phyloP scores from a whole-genome alignment of 768 basidiomycete genomes.

The Suillus subaureus region DNA sequence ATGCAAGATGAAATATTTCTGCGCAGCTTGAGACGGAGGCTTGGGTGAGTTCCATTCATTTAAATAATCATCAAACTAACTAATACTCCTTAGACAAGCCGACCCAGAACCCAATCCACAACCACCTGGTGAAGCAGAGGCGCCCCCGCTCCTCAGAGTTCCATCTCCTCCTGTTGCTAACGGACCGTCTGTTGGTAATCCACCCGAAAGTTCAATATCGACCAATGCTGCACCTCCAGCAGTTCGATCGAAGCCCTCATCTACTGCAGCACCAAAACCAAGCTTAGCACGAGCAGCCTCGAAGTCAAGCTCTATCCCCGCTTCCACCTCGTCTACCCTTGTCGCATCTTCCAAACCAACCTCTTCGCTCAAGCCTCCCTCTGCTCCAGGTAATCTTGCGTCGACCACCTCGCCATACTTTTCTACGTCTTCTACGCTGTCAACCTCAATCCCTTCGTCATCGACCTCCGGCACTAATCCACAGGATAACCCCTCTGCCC shows the following conservation, averaged over 20 bases:
- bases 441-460: slow-evolving; percentile 22
- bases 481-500: slow-evolving; percentile 26
- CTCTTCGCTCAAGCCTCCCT: slow-evolving; percentile 10
- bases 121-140: background rate
- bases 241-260: background rate
- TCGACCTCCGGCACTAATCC: slow-evolving; percentile 18
- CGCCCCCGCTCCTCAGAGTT: background rate
- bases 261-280: background rate
- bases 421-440: slow-evolving; percentile 10
- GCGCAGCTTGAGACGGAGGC: slow-evolving; percentile 56
- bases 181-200: slow-evolving; percentile 2
- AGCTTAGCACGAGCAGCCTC: background rate
- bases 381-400: slow-evolving; percentile 10
- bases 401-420: slow-evolving; percentile 24
- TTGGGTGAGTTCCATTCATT: slow-evolving; percentile 56
- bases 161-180: background rate
- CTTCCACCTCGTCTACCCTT: slow-evolving; percentile 15
- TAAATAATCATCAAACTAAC: background rate
- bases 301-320: slow-evolving; percentile 14
- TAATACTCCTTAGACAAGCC: slow-evolving; percentile 22
- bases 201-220: background rate
- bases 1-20: slow-evolving; percentile 62
- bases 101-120: slow-evolving; percentile 23
- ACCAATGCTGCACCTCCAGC: background rate
- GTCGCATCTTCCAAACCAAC: slow-evolving; percentile 15